phyloP scores from a whole-genome alignment of 2,329 filamentous ascomycete species.

The Ophiostoma angusticollis region DNA sequence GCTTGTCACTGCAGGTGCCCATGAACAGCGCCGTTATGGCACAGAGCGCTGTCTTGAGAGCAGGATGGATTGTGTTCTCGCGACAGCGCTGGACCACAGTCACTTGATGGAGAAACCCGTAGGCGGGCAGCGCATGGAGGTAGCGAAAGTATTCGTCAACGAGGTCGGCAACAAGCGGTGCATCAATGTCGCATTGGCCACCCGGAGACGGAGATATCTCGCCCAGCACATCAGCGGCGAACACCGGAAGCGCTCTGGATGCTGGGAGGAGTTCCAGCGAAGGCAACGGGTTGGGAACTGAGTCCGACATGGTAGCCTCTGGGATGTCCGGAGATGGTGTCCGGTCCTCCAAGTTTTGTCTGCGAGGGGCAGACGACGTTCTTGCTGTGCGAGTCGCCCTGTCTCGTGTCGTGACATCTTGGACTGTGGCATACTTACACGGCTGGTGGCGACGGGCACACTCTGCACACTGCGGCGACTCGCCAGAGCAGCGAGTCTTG shows the following conservation, averaged over 20 bases:
- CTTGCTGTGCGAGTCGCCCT: background rate
- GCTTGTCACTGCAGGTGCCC: background rate
- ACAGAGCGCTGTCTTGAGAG: constrained; percentile 1
- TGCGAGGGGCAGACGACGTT: no score
- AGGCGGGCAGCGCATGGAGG: background rate
- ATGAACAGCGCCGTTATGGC: constrained; percentile 3
- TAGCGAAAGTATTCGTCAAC: constrained; percentile 4
- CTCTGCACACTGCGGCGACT: constrained; percentile 1
- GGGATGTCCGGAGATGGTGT: background rate
- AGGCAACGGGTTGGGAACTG: no score
- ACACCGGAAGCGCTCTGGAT: no score
- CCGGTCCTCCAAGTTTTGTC: no score
- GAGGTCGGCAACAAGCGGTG: background rate
- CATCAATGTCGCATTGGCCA: background rate
- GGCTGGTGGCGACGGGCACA: background rate
- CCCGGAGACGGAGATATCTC: background rate
- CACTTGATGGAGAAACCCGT: constrained; percentile 1
- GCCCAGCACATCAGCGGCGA: no score
- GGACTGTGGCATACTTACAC: background rate
- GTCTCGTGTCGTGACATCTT: background rate
- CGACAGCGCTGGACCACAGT: constrained; percentile 1
- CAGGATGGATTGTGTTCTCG: constrained; percentile 1
- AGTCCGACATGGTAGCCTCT: no score
- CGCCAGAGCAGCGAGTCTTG: constrained; percentile 1
- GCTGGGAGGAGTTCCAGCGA: no score